Evolutionary conservation across 2,329 filamentous ascomycete species (phyloP).

Genomic region (Claviceps sp.): DNA sequence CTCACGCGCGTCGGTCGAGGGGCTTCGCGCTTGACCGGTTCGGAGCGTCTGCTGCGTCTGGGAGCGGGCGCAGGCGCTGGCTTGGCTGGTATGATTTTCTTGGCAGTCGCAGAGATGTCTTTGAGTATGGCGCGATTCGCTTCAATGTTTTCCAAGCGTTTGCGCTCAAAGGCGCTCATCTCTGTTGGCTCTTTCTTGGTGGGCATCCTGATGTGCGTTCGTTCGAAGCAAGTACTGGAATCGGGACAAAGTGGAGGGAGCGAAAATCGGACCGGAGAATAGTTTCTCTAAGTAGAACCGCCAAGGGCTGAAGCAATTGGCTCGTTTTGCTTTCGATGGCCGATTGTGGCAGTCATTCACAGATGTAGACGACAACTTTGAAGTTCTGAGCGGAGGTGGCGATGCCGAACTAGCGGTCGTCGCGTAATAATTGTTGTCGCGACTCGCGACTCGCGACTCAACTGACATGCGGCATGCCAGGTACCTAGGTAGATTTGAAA

Average conservation of each 20-base stretch:
- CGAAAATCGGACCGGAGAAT: background rate
- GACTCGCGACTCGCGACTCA: too few relatives aligned
- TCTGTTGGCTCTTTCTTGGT: constrained; percentile 27
- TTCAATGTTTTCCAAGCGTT: constrained; percentile 73
- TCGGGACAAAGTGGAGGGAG: background rate
- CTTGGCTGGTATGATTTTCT: constrained; percentile 47
- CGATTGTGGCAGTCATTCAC: background rate
- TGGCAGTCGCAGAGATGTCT: constrained; percentile 59
- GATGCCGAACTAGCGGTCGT: background rate
- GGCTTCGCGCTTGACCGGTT: constrained; percentile 33
- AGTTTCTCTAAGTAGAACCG: background rate
- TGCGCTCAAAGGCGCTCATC: constrained; percentile 76
- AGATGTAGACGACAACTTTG: background rate
- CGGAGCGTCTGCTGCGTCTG: constrained; percentile 18
- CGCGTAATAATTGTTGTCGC: background rate
- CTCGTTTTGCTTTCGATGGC: background rate
- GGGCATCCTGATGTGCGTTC: constrained; percentile 25
- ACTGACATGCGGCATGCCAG: too few relatives aligned
- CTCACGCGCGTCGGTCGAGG: constrained; percentile 42
- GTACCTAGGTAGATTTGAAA: too few relatives aligned
- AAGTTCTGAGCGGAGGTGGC: background rate
- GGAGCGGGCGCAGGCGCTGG: constrained; percentile 34
- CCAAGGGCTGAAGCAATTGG: background rate
- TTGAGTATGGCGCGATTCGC: constrained; percentile 71
- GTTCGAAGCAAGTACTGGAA: background rate